Base-by-base conservation (phyloP, 495 filamentous ascomycete genomes). In the Tuber magnatum region DNA sequence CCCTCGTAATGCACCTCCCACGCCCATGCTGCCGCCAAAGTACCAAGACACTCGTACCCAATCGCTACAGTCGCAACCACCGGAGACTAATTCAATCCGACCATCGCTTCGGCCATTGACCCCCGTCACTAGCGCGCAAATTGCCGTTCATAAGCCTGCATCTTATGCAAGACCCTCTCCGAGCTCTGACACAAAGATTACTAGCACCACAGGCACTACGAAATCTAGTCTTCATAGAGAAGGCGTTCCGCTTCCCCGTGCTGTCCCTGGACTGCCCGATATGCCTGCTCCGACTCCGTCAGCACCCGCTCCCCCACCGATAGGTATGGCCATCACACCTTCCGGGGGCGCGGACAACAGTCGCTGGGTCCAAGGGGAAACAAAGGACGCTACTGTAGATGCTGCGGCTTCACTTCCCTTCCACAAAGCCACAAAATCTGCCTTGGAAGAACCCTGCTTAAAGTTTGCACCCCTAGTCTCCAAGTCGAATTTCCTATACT, bases 401-500 rank as follows among this genome's bases (percentile, higher is more conserved):
- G 4, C 56, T 2, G 32, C 18, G 28, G 28, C 14, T 20, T 8
- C 14, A 7, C 56, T 0, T 20, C 28, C 14, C 56, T 65, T 65
- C 28, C 32, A 35, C 56, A 65, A 35, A 65, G 56, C 56, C 56
- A 7, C 56, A 18, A 18, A 65, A 65, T 2, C 56, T 20, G 3
- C 28, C 28, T 18, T 20, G 3, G 56, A 65, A 32, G 56, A 65
- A 8, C 56, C 56, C 28, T 65, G 12, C 56, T 35, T 28, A 35
- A 32, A 65, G 14, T 65, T 65, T 65, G 35, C 56, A 32, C 56
- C 56, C 56, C 43, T 79, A 32, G 77, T 79, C n/a, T 39, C 69
- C 4, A 79, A 72, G 35, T 71, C 42, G 18, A 79, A 79, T 39
- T 79, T 79, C 42, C 56, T 79, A 2, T 79, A 79, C 32, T 79